Base-by-base conservation (phyloP, 495 filamentous ascomycete genomes). In the Cairneyella variabilis region DNA sequence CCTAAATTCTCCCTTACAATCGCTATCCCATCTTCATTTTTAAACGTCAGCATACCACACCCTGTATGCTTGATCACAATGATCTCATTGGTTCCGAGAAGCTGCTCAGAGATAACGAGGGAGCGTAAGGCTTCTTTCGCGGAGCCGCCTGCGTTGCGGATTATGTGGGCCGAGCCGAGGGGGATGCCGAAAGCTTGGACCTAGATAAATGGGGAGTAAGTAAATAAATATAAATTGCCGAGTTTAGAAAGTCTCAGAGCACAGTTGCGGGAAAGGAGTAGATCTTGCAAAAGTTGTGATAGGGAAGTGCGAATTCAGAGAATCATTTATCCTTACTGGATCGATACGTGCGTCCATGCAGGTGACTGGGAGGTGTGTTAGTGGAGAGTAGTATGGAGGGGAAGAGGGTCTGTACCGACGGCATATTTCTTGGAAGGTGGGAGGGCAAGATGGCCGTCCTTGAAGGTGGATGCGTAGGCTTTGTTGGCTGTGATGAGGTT, bases 301-400 rank as follows among this genome's bases (percentile, higher is more conserved):
- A n/a, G n/a, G n/a, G n/a, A n/a, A n/a, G n/a, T n/a, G n/a, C n/a
- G n/a, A n/a, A n/a, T n/a, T n/a, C n/a, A n/a, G n/a, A n/a, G n/a
- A n/a, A n/a, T n/a, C n/a, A n/a, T n/a, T n/a, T n/a, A n/a, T n/a
- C n/a, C n/a, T n/a, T n/a, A n/a, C 76, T 0, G 86, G 78, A 57
- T 91, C 84, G 55, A 95, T 83, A 10, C 90, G 82, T 1, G 89
- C 86, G 61, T 95, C 89, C 88, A 92, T 93, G 69, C 90, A 95
- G 2, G 88, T 89, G 32, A 88, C 76, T 73, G 21, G 20, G 22
- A 36, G 3, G 10, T 20, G 11, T 38, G 53, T 40, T 17, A 48
- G 40, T 21, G 12, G 2, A n/a, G n/a, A n/a, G n/a, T n/a, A n/a
- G n/a, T n/a, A n/a, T n/a, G n/a, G n/a, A n/a, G n/a, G 27, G 16